Base-by-base conservation (phyloP, 306 rosid species). In the Lathyrus tuberosus region DNA sequence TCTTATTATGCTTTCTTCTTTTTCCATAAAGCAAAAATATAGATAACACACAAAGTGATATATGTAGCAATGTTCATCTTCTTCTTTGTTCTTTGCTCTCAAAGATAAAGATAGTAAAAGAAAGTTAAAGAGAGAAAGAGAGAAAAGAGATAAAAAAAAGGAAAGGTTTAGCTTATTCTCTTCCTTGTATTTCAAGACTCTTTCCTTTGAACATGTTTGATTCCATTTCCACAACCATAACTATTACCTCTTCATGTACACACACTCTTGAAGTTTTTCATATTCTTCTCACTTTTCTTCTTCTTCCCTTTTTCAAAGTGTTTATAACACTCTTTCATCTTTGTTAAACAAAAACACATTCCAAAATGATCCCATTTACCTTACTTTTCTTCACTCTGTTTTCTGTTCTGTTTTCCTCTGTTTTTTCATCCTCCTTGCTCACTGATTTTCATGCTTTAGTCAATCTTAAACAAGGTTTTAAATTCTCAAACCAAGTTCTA, bases 101-200 rank as follows among this genome's bases (percentile, higher is more conserved):
- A 79, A 44, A 79, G 79, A 76, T 10, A 77, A 76, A 85, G 86
- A 60, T 61, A 78, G 59, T 69, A 63, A 80, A 76, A 76, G 84
- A 58, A 71, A 33, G 44, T 6, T 6, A 60, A 56, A 75, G 71
- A 53, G 46, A 76, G 62, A 61, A 12, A n/a, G n/a, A n/a, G n/a
- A 20, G 22, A 20, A 20, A 20, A 20, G 22, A 20, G 22, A 20
- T 0, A 20, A 20, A 20, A 20, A 53, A 80, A 84, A 82, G 77
- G 82, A 77, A 49, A 64, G 84, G 82, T 72, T 76, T 72, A 73
- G 80, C 86, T 74, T 78, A 82, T 82, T 86, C 82, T 86, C 86
- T 81, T 86, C 83, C 88, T 88, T 88, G 89, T 82, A 83, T 86
- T 91, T 86, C 78, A 88, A 91, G 91, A 75, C 90, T 82, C 77